Evolutionary conservation across 345 rosid species (phyloP).

Genomic region (Heritiera fomes): DNA sequence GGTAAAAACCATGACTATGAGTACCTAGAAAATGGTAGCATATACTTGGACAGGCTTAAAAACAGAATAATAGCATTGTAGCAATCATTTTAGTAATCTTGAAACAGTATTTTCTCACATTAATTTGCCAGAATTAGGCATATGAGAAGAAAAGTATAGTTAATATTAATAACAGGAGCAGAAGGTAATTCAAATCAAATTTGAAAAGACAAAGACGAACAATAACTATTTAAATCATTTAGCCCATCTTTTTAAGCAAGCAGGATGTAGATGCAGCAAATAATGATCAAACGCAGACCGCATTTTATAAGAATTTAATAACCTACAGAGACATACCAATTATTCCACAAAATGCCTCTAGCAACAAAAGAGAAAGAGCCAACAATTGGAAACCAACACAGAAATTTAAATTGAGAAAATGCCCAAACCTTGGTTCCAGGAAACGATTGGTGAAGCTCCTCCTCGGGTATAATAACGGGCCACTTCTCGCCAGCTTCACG

Average conservation of each 20-base stretch:
- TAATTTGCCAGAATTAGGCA: not conserved
- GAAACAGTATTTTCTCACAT: not conserved
- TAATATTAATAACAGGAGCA: not conserved
- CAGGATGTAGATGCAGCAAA: not conserved
- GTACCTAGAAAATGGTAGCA: not conserved
- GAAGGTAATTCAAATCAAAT: not conserved
- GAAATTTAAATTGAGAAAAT: not conserved
- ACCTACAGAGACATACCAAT: not conserved
- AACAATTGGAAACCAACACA: not conserved
- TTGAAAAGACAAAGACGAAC: not conserved
- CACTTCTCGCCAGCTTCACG: conserved; percentile 89
- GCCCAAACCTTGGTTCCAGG: conserved; percentile 76
- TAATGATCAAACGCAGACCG: not conserved
- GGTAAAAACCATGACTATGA: not conserved
- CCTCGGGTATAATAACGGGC: conserved; percentile 83
- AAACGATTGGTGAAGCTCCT: conserved; percentile 59
- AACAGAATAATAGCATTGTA: not conserved
- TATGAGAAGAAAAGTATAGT: not conserved
- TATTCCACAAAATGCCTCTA: conserved; percentile 35
- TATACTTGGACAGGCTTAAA: not conserved
- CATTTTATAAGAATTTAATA: not conserved
- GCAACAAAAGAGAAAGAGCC: not conserved
- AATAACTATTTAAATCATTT: not conserved
- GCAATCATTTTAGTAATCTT: not conserved
- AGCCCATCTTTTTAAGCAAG: not conserved